Base-by-base conservation (phyloP, 768 basidiomycete genomes). In the Erythrobasidium yunnanense region DNA sequence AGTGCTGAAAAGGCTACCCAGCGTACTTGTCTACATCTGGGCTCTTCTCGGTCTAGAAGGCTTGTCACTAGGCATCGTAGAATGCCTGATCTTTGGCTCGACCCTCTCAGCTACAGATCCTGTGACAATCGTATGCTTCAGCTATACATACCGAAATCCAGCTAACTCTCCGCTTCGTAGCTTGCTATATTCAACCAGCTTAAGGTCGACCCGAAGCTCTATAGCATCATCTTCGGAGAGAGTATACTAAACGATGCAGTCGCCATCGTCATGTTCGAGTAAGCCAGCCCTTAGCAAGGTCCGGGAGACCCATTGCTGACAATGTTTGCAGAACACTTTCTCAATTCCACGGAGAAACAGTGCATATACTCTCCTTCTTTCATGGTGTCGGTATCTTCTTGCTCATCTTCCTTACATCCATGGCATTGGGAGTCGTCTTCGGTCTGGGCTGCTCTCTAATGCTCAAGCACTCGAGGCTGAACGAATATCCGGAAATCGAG, bases 181-280 rank as follows among this genome's bases (percentile, higher is more conserved):
- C 55, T 99, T 32, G 89, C 93, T 47, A 97, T 99, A 58, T 99
- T 99, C 81, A 90, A 95, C 72, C 89, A 95, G 72, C 88, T 93
- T 79, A 95, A 96, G 75, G 92, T 97, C 71, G 95, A 99, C 77
- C 92, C 95, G 0, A 96, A 97, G 75, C 81, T 99, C 7, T 97
- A 97, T 78, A 87, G 85, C 49, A 83, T 97, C 76, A 99, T 99
- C 70, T 99, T 97, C 73, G 95, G 95, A 27, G 95, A 97, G 77
- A 88, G 86, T 77, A 81, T 99, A 66, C 78, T 99, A 67, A 99
- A 99, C 78, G 95, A 99, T 80, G 95, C 95, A 20, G 95, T 97
- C 73, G 90, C 89, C 81, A 97, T 97, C 79, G 92, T 97, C 77
- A 91, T 99, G 88, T 97, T 97, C 77, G 95, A 99, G 91, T 96